Percentiles rank a stretch among this genome's conserved stretches.
These are phyloP conservation scores for Cladosporium sphaerospermum DNA, from an alignment of 2,329 filamentous ascomycete species.

Conservation along the genomic window DNA sequence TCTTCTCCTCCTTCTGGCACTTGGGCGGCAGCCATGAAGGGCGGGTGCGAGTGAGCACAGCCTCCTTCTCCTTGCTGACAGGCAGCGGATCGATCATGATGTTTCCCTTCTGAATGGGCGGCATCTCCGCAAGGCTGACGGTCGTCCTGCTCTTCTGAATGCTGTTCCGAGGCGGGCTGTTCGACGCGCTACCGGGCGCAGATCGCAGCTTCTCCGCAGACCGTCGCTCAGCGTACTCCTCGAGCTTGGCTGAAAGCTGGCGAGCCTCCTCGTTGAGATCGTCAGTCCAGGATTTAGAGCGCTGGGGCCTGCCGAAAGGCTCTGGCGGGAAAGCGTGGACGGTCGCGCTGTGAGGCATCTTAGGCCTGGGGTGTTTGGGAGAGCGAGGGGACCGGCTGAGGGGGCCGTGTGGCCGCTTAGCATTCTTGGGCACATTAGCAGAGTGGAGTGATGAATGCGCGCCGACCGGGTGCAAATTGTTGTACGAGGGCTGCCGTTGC, in stretches of 20 bases:
- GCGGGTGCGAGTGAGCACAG: constrained; percentile 67
- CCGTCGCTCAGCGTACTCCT: constrained; percentile 59
- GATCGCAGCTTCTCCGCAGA: constrained; percentile 40
- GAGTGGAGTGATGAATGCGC: constrained; percentile 16
- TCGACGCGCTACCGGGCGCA: constrained; percentile 17
- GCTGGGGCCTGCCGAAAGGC: constrained; percentile 22
- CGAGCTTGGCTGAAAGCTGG: constrained; percentile 70
- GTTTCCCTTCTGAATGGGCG: constrained; percentile 64
- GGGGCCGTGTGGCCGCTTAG: constrained; percentile 27
- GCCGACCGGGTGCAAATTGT: constrained; percentile 20
- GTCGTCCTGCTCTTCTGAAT: constrained; percentile 16
- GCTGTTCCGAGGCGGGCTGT: constrained; percentile 23
- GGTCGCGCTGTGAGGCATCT: constrained; percentile 28
- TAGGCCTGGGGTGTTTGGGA: constrained; percentile 22
- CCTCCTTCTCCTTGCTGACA: constrained; percentile 80
- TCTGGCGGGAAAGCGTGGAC: constrained; percentile 22
- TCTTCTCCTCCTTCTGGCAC: constrained; percentile 82
- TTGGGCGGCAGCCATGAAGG: constrained; percentile 83
- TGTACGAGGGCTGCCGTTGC: constrained; percentile 25
- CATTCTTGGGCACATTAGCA: constrained; percentile 31
- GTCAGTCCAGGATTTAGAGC: constrained; percentile 67
- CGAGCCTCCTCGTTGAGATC: constrained; percentile 67
- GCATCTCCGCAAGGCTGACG: constrained; percentile 43
- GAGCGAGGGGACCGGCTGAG: constrained; percentile 24
- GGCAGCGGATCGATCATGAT: constrained; percentile 81